These are phyloP conservation scores for Colletotrichum caudatum DNA, from an alignment of 2,329 filamentous ascomycete genomes.

Conservation along the genomic window DNA sequence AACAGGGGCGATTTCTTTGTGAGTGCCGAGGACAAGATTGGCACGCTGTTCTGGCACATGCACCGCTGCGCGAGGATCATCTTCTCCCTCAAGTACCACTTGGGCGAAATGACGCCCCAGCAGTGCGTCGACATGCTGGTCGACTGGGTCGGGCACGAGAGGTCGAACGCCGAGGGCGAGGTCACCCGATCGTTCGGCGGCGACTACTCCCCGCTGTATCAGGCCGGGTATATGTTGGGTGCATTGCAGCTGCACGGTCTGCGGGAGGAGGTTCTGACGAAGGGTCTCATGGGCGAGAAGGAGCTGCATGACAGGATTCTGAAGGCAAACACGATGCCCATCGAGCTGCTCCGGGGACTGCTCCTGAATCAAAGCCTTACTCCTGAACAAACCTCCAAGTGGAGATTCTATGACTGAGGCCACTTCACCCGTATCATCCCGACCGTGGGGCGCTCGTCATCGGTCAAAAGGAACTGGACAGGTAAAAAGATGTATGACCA, in stretches of 20 bases:
- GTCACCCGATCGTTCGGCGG: constrained; percentile 68
- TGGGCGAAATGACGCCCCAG: constrained; percentile 64
- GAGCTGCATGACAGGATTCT: constrained; percentile 67
- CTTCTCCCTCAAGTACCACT: constrained; percentile 69
- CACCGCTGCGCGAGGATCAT: constrained; percentile 70
- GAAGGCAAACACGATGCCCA: constrained; percentile 64
- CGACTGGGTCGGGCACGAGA: constrained; percentile 68
- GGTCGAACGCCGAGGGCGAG: constrained; percentile 70
- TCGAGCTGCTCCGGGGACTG: constrained; percentile 65
- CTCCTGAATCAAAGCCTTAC: constrained; percentile 56
- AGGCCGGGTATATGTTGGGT: constrained; percentile 70
- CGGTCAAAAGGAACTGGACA: no score
- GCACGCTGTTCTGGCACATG: constrained; percentile 73
- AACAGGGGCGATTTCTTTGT: constrained; percentile 63
- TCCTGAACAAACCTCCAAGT: constrained; percentile 59
- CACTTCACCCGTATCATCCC: no score
- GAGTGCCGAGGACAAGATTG: constrained; percentile 64
- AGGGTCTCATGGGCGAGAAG: constrained; percentile 59
- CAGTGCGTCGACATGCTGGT: constrained; percentile 70
- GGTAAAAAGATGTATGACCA: neutral
- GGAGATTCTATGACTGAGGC: constrained; percentile 61
- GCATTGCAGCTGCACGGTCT: constrained; percentile 67
- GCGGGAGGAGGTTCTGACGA: constrained; percentile 60
- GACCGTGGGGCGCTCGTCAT: constrained; percentile 36
- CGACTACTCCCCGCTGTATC: constrained; percentile 68